Percentiles rank a stretch among this genome's conserved stretches.
Conservation (phyloP, 139 green algal species). For the Diplosphaera chodatii region DNA sequence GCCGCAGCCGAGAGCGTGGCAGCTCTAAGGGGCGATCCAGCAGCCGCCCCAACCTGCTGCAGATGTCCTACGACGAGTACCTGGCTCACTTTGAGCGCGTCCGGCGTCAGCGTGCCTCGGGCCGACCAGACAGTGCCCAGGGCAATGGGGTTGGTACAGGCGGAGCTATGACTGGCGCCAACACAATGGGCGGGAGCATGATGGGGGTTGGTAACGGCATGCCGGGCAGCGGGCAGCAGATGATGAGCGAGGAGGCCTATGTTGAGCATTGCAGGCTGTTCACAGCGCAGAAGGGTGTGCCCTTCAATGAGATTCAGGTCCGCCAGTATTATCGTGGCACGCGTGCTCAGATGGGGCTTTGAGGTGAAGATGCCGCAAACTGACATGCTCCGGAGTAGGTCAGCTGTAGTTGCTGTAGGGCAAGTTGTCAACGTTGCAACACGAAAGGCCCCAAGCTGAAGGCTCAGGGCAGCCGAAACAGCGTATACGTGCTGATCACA, state of each 20-base stretch:
- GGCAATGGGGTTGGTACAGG: no score
- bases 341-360: background rate
- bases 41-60: slow-evolving; percentile 16
- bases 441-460: no score
- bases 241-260: slow-evolving; percentile 22
- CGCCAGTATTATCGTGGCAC: slow-evolving; percentile 11
- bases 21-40: background rate
- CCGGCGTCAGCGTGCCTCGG: slow-evolving; percentile 2
- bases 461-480: no score
- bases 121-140: background rate
- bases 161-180: no score
- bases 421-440: no score
- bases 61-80: slow-evolving; percentile 56
- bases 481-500: no score
- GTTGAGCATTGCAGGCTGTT: slow-evolving; percentile 14
- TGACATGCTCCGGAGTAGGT: no score
- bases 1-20: slow-evolving; percentile 3
- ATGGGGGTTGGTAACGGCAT: background rate
- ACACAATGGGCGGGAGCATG: background rate
- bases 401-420: no score
- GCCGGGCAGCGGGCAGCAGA: background rate
- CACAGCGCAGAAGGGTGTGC: slow-evolving; percentile 8
- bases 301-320: slow-evolving; percentile 23
- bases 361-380: no score
- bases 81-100: slow-evolving; percentile 31